Base-by-base conservation (phyloP, 140 eudicot genomes). In the Ambrosia hybrid region DNA sequence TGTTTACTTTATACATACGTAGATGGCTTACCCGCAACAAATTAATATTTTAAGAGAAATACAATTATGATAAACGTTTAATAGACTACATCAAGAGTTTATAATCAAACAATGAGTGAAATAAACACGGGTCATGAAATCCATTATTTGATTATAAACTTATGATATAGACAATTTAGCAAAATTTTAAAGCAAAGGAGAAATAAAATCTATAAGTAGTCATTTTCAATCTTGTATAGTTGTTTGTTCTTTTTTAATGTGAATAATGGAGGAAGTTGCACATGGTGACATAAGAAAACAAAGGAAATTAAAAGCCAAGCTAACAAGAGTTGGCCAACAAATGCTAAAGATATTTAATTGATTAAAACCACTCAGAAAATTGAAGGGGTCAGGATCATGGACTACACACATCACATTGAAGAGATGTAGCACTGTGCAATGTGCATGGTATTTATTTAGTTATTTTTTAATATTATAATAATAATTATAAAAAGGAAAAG, bases 401-500 rank as follows among this genome's bases (percentile, higher is more conserved):
- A 21, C 57, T 70, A 77, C 77, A 78, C 72, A 77, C 77, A 65
- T 56, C 74, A 72, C 82, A 78, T 78, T 78, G 21, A 73, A 78
- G 72, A 64, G 51, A 70, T 63, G 36, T 9, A 52, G 51, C 48
- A 15, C 57, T 64, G 55, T 49, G 55, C 55, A 49, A 49, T 49
- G 57, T 76, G 52, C 43, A 68, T 70, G 45, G 30, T 68, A 39
- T 72, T 30, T 66, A 66, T 65, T 15, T 64, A 36, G n/a, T n/a
- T 65, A 65, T 41, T 59, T 45, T 26, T 72, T 72, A n/a, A 59
- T 11, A 16, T 58, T 45, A 53, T 13, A 13, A 53, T 5, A 13
- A 13, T 53, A 4, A 41, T 41, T 41, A 10, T 49, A 9, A 49
- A 15, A 16, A 56, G 9, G 36, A 34, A 77, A 69, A 39, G 21